Evolutionary conservation across 257 asterid species (phyloP).

Genomic region (Gentiana straminea): DNA sequence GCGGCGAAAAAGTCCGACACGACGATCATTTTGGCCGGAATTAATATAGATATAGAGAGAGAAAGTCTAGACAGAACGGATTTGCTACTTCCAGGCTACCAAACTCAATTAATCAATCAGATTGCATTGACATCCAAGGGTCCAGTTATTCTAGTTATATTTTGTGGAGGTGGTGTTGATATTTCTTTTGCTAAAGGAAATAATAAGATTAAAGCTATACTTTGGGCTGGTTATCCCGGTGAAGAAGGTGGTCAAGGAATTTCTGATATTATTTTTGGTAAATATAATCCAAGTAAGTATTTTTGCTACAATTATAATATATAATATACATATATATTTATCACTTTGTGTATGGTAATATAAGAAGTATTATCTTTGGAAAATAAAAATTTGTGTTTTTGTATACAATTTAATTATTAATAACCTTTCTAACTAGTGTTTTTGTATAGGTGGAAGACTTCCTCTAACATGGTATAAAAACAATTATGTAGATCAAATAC

Average conservation of each 20-base stretch:
- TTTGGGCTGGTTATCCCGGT: constrained; percentile 54
- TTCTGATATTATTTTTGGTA: constrained; percentile 37
- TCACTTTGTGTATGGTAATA: too few relatives aligned
- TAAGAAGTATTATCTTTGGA: background rate
- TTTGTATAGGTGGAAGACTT: constrained; percentile 24
- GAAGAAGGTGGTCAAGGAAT: constrained; percentile 37
- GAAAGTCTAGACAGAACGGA: constrained; percentile 25
- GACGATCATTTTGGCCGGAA: constrained; percentile 23
- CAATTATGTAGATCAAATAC: constrained; percentile 14
- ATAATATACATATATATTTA: background rate
- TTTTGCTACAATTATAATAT: background rate
- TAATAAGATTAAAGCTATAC: constrained; percentile 14
- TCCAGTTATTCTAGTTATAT: constrained; percentile 21
- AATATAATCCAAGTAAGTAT: constrained; percentile 26
- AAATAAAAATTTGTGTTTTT: background rate
- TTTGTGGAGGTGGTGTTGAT: constrained; percentile 36
- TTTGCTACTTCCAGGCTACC: constrained; percentile 36
- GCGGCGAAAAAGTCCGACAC: constrained; percentile 33
- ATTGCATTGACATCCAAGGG: constrained; percentile 27
- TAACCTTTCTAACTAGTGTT: too few relatives aligned
- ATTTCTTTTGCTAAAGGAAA: constrained; percentile 23
- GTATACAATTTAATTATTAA: too few relatives aligned
- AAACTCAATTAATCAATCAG: constrained; percentile 19
- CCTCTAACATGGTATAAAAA: constrained; percentile 36
- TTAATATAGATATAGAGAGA: constrained; percentile 24